Evolutionary conservation across 192 early-diverging fungal genomes (phyloP).

Genomic region (Dimargaris cristalligena): DNA sequence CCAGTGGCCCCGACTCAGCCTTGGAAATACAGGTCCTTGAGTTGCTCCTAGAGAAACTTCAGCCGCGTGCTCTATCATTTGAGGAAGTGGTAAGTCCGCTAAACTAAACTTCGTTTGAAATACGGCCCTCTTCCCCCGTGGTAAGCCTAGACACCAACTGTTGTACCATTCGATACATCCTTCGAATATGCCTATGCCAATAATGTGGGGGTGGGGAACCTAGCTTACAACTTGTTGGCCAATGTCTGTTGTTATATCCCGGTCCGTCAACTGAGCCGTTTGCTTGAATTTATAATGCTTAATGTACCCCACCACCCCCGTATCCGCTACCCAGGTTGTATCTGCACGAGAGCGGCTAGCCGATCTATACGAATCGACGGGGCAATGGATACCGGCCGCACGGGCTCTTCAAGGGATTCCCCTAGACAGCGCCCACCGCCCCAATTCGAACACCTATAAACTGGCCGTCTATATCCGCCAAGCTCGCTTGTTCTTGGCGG

Average conservation of each 20-base stretch:
- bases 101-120: not conserved
- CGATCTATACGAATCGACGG: conserved; percentile 45
- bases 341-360: conserved; percentile 64
- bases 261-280: not conserved
- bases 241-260: not conserved
- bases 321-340: too few species aligned
- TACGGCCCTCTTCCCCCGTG: not conserved
- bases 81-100: not conserved
- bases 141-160: too few species aligned
- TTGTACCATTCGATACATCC: not conserved
- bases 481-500: conserved; percentile 68
- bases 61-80: not conserved
- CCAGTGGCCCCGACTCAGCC: not conserved
- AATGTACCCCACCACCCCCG: not conserved
- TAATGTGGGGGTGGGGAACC: not conserved
- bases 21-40: not conserved
- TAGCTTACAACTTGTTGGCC: not conserved
- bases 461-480: conserved; percentile 70
- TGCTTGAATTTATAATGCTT: not conserved
- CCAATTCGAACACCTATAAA: conserved; percentile 42
- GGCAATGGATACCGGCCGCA: conserved; percentile 75
- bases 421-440: conserved; percentile 76
- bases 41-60: not conserved
- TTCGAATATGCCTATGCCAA: not conserved
- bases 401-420: conserved; percentile 72